Conservation (phyloP, 2,329 filamentous ascomycete genomes). For the Beauveria sp. region DNA sequence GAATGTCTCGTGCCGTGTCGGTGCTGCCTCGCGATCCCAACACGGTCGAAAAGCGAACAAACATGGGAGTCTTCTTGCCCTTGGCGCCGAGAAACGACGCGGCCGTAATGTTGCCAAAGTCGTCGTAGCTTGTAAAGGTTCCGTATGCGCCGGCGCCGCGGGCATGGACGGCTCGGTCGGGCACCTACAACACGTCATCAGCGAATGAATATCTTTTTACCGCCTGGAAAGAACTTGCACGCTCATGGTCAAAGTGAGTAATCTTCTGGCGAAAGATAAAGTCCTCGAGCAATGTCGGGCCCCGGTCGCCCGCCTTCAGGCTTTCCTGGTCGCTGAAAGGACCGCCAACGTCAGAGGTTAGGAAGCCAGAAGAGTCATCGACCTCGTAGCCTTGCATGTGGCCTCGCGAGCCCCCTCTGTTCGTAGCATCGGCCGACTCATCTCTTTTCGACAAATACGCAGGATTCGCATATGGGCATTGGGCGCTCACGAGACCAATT, state of each 20-base stretch:
- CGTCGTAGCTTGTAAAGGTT: slow-evolving; percentile 58
- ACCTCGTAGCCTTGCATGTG: slow-evolving; percentile 32
- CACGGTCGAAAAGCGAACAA: slow-evolving; percentile 69
- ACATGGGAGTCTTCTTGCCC: slow-evolving; percentile 54
- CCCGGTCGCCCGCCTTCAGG: slow-evolving; percentile 58
- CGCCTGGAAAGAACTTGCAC: slow-evolving; percentile 35
- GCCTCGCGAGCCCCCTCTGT: slow-evolving; percentile 21
- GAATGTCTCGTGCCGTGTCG: slow-evolving; percentile 64
- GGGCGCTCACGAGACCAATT: slow-evolving; percentile 20
- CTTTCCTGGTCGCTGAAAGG: slow-evolving; percentile 61
- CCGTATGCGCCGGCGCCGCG: slow-evolving; percentile 64
- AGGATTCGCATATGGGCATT: slow-evolving; percentile 29
- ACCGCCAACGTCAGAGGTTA: slow-evolving; percentile 61
- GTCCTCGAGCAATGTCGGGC: slow-evolving; percentile 63
- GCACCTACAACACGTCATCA: slow-evolving; percentile 28
- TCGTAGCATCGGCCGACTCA: background rate
- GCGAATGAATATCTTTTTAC: background rate
- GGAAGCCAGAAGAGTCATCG: slow-evolving; percentile 46
- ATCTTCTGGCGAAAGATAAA: slow-evolving; percentile 68
- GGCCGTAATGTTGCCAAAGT: slow-evolving; percentile 61
- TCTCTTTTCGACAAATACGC: slow-evolving; percentile 19
- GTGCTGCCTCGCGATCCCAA: slow-evolving; percentile 60
- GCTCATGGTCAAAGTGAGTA: slow-evolving; percentile 62
- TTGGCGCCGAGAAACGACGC: slow-evolving; percentile 52
- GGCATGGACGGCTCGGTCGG: slow-evolving; percentile 62